Percentiles rank a stretch among this genome's conserved stretches.
These are phyloP conservation scores for Pythium dissimile DNA, from an alignment of 352 stramenopile genomes.

Conservation along the genomic window DNA sequence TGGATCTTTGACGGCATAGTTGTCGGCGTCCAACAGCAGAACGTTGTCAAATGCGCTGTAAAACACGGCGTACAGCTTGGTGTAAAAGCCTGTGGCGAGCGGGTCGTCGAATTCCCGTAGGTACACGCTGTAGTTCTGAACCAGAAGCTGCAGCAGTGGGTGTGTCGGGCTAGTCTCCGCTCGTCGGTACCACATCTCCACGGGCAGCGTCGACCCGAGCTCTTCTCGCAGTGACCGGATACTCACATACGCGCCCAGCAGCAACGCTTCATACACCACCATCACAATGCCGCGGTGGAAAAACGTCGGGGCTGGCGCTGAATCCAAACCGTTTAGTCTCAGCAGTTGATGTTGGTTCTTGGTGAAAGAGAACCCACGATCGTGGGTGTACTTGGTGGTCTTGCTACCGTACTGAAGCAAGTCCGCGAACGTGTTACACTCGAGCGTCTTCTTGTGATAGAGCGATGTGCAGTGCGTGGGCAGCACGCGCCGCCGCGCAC, in stretches of 20 bases:
- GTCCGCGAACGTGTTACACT: constrained; percentile 7
- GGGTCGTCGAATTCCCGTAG: constrained; percentile 62
- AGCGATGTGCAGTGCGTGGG: constrained; percentile 19
- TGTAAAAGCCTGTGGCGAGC: constrained; percentile 54
- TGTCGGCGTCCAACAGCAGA: constrained; percentile 76
- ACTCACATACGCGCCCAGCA: constrained; percentile 52
- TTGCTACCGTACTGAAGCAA: constrained; percentile 13
- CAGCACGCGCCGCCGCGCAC: constrained; percentile 5
- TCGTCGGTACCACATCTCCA: constrained; percentile 76
- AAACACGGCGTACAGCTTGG: constrained; percentile 70
- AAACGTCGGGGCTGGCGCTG: neutral
- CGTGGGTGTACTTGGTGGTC: constrained; percentile 8
- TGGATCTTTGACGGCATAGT: constrained; percentile 62
- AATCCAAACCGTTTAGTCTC: neutral
- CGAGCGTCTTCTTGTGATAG: neutral
- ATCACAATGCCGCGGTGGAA: constrained; percentile 25
- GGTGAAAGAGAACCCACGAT: neutral
- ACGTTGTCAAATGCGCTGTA: constrained; percentile 76
- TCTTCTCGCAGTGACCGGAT: constrained; percentile 42
- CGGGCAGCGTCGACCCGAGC: constrained; percentile 50
- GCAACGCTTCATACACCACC: constrained; percentile 28
- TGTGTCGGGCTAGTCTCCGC: constrained; percentile 43
- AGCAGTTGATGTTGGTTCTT: constrained; percentile 3
- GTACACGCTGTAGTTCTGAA: constrained; percentile 37
- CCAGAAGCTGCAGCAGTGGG: constrained; percentile 42